Percentiles rank a stretch among this genome's conserved stretches.
Evolutionary conservation across 805 yeast genomes (phyloP).

Genomic region (Yarrowia sp.): DNA sequence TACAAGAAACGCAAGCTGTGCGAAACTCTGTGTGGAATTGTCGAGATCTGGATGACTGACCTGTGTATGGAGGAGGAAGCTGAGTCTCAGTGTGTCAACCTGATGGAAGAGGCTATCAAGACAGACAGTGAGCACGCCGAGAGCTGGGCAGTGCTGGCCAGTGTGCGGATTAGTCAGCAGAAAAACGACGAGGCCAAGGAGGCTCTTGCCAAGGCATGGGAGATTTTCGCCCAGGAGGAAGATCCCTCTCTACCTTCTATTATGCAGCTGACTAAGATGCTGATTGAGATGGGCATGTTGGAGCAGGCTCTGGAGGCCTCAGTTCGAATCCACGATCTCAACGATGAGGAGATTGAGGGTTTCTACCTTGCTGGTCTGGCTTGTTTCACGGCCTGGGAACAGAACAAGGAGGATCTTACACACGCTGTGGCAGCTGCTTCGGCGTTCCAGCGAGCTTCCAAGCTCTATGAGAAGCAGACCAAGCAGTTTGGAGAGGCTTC

Average conservation of each 20-base stretch:
- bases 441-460: slow-evolving; percentile 40
- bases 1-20: slow-evolving; percentile 58
- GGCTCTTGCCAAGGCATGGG: slow-evolving; percentile 72
- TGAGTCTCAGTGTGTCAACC: slow-evolving; percentile 70
- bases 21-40: slow-evolving; percentile 76
- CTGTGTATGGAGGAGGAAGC: slow-evolving; percentile 92
- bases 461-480: slow-evolving; percentile 45
- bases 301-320: slow-evolving; percentile 69
- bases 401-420: slow-evolving; percentile 37
- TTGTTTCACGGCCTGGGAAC: slow-evolving; percentile 38
- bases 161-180: slow-evolving; percentile 87
- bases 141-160: slow-evolving; percentile 75
- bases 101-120: slow-evolving; percentile 62
- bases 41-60: slow-evolving; percentile 95
- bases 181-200: slow-evolving; percentile 65
- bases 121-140: slow-evolving; percentile 63
- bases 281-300: slow-evolving; percentile 71
- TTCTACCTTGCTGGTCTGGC: slow-evolving; percentile 83
- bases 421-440: slow-evolving; percentile 44
- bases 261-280: slow-evolving; percentile 65
- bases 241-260: slow-evolving; percentile 58
- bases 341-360: slow-evolving; percentile 79
- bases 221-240: slow-evolving; percentile 54
- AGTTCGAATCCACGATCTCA: slow-evolving; percentile 64
- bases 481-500: slow-evolving; percentile 42